Base-by-base conservation (phyloP, 768 basidiomycete species). In the Obba rivulosa region DNA sequence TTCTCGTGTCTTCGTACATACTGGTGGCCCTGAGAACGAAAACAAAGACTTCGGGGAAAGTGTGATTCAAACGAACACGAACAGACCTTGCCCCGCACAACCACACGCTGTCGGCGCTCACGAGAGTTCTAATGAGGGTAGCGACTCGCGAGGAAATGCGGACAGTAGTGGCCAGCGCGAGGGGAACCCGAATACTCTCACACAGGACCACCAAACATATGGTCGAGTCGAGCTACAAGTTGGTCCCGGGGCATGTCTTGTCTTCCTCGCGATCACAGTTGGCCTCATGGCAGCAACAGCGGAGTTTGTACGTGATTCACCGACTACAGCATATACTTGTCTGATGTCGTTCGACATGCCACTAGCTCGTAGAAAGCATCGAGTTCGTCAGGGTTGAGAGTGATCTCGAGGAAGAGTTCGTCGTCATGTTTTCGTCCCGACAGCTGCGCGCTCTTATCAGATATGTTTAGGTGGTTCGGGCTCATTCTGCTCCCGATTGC, bases 401-500 rank as follows among this genome's bases (percentile, higher is more conserved):
- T 3, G 51, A 62, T 3, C 78, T 87, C 22, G 52, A 67, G 41
- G 62, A 74, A 56, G 85, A 86, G 80, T 85, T 57, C 46, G 74
- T 45, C 17, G 9, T 35, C 10, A 5, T 18, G 5, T 14, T 41
- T 11, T 16, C n/a, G n/a, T 18, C 34, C 25, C 11, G 10, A 17
- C 34, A 28, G 3, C 35, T 2, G 28, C 28, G 40, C 23, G 34
- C 8, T 28, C 45, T 4, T 3, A 17, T 11, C 46, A 46, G 34
- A 34, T 43, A 36, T 39, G 20, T 17, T 9, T 38, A 84, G 82
- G 57, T 87, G 80, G 81, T 86, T 88, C 57, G 86, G 86, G 14
- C 65, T 89, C 50, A 70, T 87, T 39, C 69, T 89, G 8, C 74
- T 89, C 2, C 87, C 87, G 0, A 65, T 88, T 43, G 76, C 85